Evolutionary conservation across 2,329 filamentous ascomycete genomes (phyloP).

Genomic region (Incumbomyces delicatus): DNA sequence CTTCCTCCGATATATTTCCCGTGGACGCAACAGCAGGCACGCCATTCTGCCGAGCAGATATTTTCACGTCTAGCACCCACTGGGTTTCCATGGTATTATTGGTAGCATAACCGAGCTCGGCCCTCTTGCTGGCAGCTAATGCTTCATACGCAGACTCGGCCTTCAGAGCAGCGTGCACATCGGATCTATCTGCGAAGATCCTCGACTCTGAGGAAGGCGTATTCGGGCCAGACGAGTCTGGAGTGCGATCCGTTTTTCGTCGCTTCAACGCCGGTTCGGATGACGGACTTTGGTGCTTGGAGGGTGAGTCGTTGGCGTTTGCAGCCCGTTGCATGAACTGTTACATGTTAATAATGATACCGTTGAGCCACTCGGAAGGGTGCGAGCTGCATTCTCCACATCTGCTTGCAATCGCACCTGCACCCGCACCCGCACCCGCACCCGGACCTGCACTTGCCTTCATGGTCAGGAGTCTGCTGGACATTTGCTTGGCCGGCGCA

Average conservation of each 20-base stretch:
- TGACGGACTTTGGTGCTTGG: conserved; percentile 1
- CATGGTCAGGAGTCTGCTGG: conserved; percentile 21
- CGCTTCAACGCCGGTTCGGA: conserved; percentile 14
- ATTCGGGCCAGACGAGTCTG: neutral
- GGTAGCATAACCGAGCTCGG: neutral
- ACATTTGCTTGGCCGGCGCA: conserved; percentile 17
- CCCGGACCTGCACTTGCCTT: conserved; percentile 8
- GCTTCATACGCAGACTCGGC: conserved; percentile 3
- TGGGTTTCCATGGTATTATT: conserved; percentile 11
- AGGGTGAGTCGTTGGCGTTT: conserved; percentile 8
- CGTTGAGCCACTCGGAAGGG: neutral
- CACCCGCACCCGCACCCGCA: no score
- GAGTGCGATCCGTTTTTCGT: conserved; percentile 12
- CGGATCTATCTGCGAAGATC: conserved; percentile 2
- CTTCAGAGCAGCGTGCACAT: conserved; percentile 1
- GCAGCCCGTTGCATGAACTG: conserved; percentile 21
- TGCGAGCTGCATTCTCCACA: no score
- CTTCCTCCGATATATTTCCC: neutral
- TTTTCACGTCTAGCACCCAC: conserved; percentile 17
- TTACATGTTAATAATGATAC: neutral
- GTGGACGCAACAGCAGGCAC: neutral
- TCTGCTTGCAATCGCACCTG: no score
- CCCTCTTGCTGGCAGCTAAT: neutral
- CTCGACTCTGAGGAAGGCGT: neutral
- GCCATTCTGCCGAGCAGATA: neutral